A percentile compares a stretch with the other conserved stretches of the same genome.
phyloP scores from a whole-genome alignment of 2,329 filamentous ascomycete genomes.

The Chaetothyriales sp. region DNA sequence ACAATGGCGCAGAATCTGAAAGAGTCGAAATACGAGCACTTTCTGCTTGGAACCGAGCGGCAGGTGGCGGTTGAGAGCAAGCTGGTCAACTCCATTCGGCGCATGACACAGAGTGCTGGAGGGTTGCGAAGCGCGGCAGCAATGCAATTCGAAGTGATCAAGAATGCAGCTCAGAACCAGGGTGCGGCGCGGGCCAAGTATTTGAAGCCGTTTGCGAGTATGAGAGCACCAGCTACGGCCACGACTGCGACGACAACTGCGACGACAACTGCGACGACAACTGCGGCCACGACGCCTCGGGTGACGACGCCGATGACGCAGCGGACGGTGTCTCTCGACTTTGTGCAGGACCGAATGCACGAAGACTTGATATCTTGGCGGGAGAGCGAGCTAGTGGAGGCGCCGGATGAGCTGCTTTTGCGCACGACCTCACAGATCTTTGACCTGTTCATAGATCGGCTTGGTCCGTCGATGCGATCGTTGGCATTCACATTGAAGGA shows the following conservation, averaged over 20 bases:
- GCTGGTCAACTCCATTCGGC: slow-evolving; percentile 72
- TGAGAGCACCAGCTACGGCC: too few species aligned
- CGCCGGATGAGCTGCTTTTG: slow-evolving; percentile 22
- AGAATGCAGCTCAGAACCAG: slow-evolving; percentile 37
- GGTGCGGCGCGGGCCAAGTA: neutral
- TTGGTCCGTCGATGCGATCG: slow-evolving; percentile 93
- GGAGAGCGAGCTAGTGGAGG: neutral
- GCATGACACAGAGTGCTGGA: slow-evolving; percentile 74
- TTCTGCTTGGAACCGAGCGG: slow-evolving; percentile 61
- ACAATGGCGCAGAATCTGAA: slow-evolving; percentile 62
- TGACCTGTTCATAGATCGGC: slow-evolving; percentile 69
- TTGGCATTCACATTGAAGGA: slow-evolving; percentile 82
- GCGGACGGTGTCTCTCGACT: neutral
- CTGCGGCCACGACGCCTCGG: too few species aligned
- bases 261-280: neutral
- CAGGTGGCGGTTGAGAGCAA: slow-evolving; percentile 67
- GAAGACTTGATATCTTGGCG: neutral
- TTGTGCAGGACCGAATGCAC: neutral
- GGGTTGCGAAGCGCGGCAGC: slow-evolving; percentile 78
- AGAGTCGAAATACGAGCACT: slow-evolving; percentile 85
- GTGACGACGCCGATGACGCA: neutral
- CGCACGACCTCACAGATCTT: slow-evolving; percentile 71
- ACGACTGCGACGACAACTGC: neutral
- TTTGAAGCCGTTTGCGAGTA: neutral
- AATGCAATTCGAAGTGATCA: slow-evolving; percentile 74